phyloP scores from a whole-genome alignment of 148 eudicot species.

The Heliosperma pusillum region DNA sequence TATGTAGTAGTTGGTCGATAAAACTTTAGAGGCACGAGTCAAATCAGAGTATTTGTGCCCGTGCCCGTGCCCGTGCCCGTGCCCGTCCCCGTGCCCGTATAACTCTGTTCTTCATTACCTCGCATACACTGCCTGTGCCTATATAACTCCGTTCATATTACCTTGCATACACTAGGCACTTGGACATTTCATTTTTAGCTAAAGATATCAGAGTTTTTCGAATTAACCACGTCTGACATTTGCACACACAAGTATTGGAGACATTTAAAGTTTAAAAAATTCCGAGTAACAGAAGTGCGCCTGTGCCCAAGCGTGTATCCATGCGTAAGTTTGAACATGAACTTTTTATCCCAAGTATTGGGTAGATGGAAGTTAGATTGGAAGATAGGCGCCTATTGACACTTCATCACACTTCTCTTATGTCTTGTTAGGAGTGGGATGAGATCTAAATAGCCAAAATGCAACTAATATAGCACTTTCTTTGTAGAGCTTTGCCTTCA shows the following conservation, averaged over 20 bases:
- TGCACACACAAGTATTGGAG: background rate
- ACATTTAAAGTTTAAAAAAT: too few relatives aligned
- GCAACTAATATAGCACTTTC: constrained; percentile 14
- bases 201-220: background rate
- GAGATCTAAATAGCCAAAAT: background rate
- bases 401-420: background rate
- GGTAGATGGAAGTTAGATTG: background rate
- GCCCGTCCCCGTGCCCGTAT: too few relatives aligned
- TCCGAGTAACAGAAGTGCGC: background rate
- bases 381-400: background rate
- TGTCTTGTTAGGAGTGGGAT: background rate
- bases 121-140: too few relatives aligned
- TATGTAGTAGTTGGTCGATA: too few relatives aligned
- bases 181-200: background rate
- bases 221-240: background rate
- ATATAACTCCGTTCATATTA: too few relatives aligned
- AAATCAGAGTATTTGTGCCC: too few relatives aligned
- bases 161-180: too few relatives aligned
- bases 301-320: background rate
- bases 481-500: constrained; percentile 30
- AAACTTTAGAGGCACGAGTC: too few relatives aligned
- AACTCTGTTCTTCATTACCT: too few relatives aligned
- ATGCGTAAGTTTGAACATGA: background rate
- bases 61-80: too few relatives aligned
- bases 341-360: background rate